Conservation (phyloP, 129 eudicot species). For the Lonicera japonica region DNA sequence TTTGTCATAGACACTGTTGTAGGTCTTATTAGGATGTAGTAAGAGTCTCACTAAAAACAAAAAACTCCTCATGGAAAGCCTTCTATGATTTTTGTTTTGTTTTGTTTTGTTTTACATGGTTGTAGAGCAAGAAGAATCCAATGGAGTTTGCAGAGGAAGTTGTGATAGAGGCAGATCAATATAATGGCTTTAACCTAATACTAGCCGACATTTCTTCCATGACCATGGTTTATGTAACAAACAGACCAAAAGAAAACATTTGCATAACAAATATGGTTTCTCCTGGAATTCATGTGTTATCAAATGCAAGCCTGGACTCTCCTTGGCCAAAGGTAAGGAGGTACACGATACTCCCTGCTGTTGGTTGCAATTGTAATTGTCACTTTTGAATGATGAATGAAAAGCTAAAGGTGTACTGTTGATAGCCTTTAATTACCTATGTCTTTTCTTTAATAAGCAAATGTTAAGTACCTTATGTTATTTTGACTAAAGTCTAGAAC, state of each 20-base stretch:
- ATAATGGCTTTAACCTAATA: slow-evolving; percentile 74
- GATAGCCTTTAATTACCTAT: neutral
- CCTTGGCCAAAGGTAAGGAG: slow-evolving; percentile 79
- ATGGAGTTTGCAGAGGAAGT: slow-evolving; percentile 63
- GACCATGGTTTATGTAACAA: slow-evolving; percentile 80
- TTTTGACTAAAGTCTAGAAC: neutral
- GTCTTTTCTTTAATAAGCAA: neutral
- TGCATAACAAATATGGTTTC: slow-evolving; percentile 36
- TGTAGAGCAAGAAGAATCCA: slow-evolving; percentile 56
- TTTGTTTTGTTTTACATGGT: too few species aligned
- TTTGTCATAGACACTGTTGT: neutral
- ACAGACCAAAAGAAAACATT: slow-evolving; percentile 40
- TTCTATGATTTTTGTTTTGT: slow-evolving; percentile 2
- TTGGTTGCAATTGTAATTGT: neutral
- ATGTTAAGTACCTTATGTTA: neutral
- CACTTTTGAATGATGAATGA: neutral
- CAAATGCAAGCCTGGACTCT: slow-evolving; percentile 69
- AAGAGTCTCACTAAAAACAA: neutral
- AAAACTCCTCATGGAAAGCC: neutral
- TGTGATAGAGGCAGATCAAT: slow-evolving; percentile 42
- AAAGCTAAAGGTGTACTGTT: neutral
- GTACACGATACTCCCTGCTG: neutral
- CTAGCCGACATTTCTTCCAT: slow-evolving; percentile 60
- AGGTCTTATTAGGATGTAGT: too few species aligned
- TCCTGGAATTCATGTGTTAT: slow-evolving; percentile 67